Percentiles rank a stretch among this genome's conserved stretches.
phyloP scores from a whole-genome alignment of 2,329 filamentous ascomycete species.

The Emergomyces africanus region DNA sequence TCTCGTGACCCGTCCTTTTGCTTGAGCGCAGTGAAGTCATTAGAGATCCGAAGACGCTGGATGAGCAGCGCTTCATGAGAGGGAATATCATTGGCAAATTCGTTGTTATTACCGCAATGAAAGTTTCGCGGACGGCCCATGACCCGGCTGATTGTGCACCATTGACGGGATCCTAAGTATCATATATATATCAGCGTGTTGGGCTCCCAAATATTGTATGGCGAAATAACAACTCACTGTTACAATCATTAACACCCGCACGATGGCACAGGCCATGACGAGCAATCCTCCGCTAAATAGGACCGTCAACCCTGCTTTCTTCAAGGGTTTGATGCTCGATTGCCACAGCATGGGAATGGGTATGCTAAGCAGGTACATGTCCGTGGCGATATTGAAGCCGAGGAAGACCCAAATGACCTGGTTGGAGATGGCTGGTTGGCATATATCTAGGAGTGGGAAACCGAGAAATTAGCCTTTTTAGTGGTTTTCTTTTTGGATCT shows the following conservation, averaged over 20 bases:
- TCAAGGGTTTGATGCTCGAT: constrained; percentile 35
- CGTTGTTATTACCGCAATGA: constrained; percentile 32
- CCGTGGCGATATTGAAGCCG: constrained; percentile 42
- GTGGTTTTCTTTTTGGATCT: neutral
- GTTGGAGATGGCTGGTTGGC: constrained; percentile 39
- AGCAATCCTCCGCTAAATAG: constrained; percentile 46
- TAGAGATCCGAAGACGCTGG: neutral
- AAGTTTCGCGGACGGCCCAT: constrained; percentile 35
- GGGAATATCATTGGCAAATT: constrained; percentile 26
- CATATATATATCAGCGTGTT: neutral
- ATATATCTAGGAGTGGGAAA: constrained; percentile 15
- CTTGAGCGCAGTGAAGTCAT: neutral
- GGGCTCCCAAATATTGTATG: neutral
- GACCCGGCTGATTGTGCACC: neutral
- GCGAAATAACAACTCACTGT: constrained; percentile 16
- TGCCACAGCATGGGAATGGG: constrained; percentile 34
- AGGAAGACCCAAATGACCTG: constrained; percentile 44
- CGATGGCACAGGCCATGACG: constrained; percentile 42
- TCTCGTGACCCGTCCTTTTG: neutral
- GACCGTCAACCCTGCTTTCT: constrained; percentile 41
- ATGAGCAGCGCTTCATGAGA: neutral
- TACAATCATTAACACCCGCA: constrained; percentile 42
- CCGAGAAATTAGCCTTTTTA: constrained; percentile 1
- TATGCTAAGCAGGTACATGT: neutral
- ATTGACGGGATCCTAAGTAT: constrained; percentile 25